Evolutionary conservation across 805 yeast genomes (phyloP).

Genomic region (Lachancea quebecensis): DNA sequence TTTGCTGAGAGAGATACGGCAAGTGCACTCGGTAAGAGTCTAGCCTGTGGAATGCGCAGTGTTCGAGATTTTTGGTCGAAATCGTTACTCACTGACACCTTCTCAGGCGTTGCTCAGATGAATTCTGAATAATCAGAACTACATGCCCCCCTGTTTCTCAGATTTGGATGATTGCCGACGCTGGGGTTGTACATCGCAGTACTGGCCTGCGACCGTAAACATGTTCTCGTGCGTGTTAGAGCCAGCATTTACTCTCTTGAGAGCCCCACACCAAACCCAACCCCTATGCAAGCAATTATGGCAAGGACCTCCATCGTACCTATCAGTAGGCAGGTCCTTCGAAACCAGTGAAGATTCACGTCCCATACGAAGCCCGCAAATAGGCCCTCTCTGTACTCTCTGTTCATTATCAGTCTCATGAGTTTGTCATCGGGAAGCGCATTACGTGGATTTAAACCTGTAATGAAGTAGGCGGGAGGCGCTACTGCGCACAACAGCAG

Average conservation of each 20-base stretch:
- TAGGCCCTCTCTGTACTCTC: constrained; percentile 20
- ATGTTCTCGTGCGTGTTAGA: no score
- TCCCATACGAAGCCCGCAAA: constrained; percentile 30
- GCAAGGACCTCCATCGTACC: constrained; percentile 25
- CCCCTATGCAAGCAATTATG: constrained; percentile 37
- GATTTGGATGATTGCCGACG: no score
- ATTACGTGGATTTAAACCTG: constrained; percentile 18
- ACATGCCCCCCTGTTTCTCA: no score
- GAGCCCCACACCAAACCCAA: constrained; percentile 42
- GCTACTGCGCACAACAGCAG: constrained; percentile 16
- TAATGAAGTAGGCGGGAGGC: constrained; percentile 28
- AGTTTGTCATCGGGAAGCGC: constrained; percentile 22
- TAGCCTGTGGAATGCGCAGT: no score
- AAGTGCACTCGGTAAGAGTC: no score
- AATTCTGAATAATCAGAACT: no score
- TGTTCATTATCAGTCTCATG: constrained; percentile 23
- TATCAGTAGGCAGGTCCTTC: constrained; percentile 27
- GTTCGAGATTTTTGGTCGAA: no score
- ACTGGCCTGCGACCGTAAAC: no score
- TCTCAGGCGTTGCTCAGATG: no score
- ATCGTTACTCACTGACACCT: no score
- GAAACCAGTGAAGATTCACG: constrained; percentile 24
- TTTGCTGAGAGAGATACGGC: no score
- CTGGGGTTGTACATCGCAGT: no score
- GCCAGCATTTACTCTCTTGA: constrained; percentile 5